Evolutionary conservation across 768 basidiomycete genomes (phyloP), one percentile per base, ranked within the genome.

Genomic region (Lactifluus subvellereus): DNA sequence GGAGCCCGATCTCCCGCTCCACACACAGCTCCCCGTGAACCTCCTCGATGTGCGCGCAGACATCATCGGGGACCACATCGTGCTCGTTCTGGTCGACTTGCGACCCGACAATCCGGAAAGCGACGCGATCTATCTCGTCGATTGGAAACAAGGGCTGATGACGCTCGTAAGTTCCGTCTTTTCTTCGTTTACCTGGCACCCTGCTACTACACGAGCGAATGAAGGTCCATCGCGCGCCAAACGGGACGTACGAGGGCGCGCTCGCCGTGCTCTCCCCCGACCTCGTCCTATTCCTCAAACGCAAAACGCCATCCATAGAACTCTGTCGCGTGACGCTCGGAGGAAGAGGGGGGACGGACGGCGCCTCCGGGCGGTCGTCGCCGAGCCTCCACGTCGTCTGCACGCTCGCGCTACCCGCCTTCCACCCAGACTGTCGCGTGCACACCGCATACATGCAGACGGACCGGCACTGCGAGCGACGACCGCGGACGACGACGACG

Each of bases 371-470:
- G 1, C 33, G 37, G 27, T 27, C 10, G 1, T 35, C 47, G 0
- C 47, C 47, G 11, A 54, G 20, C 47, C 22, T 64, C 10, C 52
- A 37, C 3, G 57, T 54, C 18, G 38, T 64, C 10, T 32, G 62
- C 47, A 64, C 62, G 40, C 62, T 64, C 57, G 57, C 57, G 32
- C 57, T 64, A 0, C 62, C 62, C 1, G 27, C 2, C 0, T 64
- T 64, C 37, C 52, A 54, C 47, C 10, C 38, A 0, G 57, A 54
- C 30, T 54, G 42, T 30, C 57, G 37, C 38, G 57, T 64, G 1
- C 62, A 64, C 47, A 64, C 62, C 2, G 62, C 57, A 9, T 64
- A 64, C 38, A 64, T 64, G 57, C 62, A 64, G 7, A 64, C 62
- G 9, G 62, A 64, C 58, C 53, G 53, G 0, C 57, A 57, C 27